A percentile compares a stretch with the other conserved stretches of the same genome.
Conservation (phyloP, 2,329 filamentous ascomycete genomes). For the Coniella vitis region DNA sequence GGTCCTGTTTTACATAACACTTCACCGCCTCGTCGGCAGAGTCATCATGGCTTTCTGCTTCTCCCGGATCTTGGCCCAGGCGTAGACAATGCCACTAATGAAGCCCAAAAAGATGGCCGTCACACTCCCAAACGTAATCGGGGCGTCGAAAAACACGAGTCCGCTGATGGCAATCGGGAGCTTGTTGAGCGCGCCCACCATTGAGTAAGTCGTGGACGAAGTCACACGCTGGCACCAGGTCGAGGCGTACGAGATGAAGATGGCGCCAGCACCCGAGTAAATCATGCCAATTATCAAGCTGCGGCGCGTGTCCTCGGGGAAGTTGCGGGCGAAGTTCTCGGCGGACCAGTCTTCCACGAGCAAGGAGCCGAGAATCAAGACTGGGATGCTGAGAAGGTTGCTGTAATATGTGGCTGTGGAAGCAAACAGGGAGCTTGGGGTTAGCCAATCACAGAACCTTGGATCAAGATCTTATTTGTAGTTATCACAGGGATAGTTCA, state of each 20-base stretch:
- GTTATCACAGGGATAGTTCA: no score
- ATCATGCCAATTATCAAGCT: constrained; percentile 81
- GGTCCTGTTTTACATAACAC: no score
- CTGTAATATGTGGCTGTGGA: constrained; percentile 96
- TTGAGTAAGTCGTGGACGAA: constrained; percentile 95
- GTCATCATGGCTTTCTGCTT: constrained; percentile 58
- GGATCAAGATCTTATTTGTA: neutral
- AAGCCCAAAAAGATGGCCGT: constrained; percentile 89
- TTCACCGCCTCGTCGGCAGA: constrained; percentile 46
- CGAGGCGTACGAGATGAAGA: constrained; percentile 99
- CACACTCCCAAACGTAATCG: constrained; percentile 85
- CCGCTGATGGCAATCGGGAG: constrained; percentile 90
- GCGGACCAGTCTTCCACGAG: constrained; percentile 88
- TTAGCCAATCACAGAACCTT: neutral
- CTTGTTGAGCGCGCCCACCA: constrained; percentile 98
- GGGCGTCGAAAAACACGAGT: constrained; percentile 89
- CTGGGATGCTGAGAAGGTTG: constrained; percentile 92
- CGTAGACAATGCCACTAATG: constrained; percentile 84
- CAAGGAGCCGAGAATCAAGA: constrained; percentile 76
- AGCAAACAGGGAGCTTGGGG: neutral
- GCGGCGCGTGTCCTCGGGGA: constrained; percentile 72
- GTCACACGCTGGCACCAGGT: constrained; percentile 98
- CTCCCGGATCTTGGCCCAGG: constrained; percentile 80
- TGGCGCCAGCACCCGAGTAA: constrained; percentile 84
- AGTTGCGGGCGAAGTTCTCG: constrained; percentile 78